Base-by-base conservation (phyloP, 73 alveolate species). In the Paramecium primaurelia region DNA sequence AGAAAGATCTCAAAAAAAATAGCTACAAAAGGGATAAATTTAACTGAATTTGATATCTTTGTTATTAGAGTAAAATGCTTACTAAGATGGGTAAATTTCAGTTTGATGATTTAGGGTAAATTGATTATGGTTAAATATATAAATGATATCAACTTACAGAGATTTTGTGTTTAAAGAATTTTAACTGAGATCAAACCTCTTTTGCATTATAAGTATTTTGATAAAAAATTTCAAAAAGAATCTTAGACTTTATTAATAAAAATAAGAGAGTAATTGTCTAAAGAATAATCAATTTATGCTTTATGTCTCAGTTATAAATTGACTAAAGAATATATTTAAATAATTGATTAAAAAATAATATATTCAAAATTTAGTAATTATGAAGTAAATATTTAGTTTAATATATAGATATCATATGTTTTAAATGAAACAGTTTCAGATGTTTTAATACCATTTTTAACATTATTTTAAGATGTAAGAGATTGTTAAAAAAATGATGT, bases 151-250 rank as follows among this genome's bases (percentile, higher is more conserved):
- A 80, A 80, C 47, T 80, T 44, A 42, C 30, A 80, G n/a, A 80
- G 91, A 26, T 80, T 80, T 80, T 25, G 47, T 14, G 34, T 80
- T 20, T 18, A 80, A 25, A 80, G 91, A 45, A 18, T 80, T 18
- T 64, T 80, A 26, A 80, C 91, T 25, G 91, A 80, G 49, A 80
- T 80, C 73, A 80, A 80, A 44, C 91, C 91, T 18, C 36, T 80
- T 10, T 42, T 80, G 12, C 91, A 80, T 25, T 80, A 44, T 25
- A 80, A 80, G 30, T 47, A 44, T 44, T 80, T 80, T 80, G 91
- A 44, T 44, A 6, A 22, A 20, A 26, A 22, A 80, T 80, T 42
- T 20, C 34, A 26, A 44, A 80, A 80, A 26, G 34, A 80, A 80
- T 30, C 75, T 7, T 20, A 6, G 9, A n/a, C 36, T 25, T 80